Percentiles rank a stretch among this genome's conserved stretches.
These are phyloP conservation scores for Micractinium conductrix DNA, from an alignment of 139 green algal genomes.

Conservation along the genomic window DNA sequence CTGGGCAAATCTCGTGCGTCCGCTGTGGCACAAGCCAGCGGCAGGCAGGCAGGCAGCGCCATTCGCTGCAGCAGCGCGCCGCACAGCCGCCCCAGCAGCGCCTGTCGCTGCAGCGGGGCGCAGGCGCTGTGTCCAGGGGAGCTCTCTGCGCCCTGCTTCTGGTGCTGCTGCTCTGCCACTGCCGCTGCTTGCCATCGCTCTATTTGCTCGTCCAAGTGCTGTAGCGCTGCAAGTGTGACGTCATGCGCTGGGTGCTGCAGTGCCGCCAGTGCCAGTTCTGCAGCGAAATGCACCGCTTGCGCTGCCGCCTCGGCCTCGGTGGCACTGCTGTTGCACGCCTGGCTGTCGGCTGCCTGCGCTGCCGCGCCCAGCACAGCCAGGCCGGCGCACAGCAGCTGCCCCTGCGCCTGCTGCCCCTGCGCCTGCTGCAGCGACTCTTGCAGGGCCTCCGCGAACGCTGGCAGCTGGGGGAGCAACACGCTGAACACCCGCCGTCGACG, in stretches of 20 bases:
- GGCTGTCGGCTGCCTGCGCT: neutral
- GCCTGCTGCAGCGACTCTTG: neutral
- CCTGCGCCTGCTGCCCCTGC: slow-evolving; percentile 36
- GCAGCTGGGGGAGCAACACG: slow-evolving; percentile 41
- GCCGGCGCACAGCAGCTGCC: slow-evolving; percentile 47
- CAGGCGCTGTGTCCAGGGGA: neutral
- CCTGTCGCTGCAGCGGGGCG: slow-evolving; percentile 33
- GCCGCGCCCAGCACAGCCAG: slow-evolving; percentile 19
- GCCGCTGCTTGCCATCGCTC: slow-evolving; percentile 11
- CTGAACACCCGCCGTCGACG: neutral
- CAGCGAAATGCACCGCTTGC: slow-evolving; percentile 8
- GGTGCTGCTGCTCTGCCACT: neutral
- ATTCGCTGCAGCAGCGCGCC: slow-evolving; percentile 56
- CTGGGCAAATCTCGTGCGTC: slow-evolving; percentile 70
- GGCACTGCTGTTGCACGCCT: too few species aligned
- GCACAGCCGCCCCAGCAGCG: slow-evolving; percentile 58
- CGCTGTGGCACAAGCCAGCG: slow-evolving; percentile 44
- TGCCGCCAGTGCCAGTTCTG: neutral
- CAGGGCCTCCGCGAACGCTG: slow-evolving; percentile 48
- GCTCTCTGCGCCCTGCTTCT: neutral
- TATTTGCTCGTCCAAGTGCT: slow-evolving; percentile 31
- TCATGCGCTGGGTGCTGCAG: slow-evolving; percentile 45
- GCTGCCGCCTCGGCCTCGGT: neutral
- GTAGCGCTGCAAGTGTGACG: slow-evolving; percentile 50
- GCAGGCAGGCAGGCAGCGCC: slow-evolving; percentile 37